These are phyloP conservation scores for Trametes sp. DNA, from an alignment of 1,284 basidiomycete species.

Conservation along the genomic window DNA sequence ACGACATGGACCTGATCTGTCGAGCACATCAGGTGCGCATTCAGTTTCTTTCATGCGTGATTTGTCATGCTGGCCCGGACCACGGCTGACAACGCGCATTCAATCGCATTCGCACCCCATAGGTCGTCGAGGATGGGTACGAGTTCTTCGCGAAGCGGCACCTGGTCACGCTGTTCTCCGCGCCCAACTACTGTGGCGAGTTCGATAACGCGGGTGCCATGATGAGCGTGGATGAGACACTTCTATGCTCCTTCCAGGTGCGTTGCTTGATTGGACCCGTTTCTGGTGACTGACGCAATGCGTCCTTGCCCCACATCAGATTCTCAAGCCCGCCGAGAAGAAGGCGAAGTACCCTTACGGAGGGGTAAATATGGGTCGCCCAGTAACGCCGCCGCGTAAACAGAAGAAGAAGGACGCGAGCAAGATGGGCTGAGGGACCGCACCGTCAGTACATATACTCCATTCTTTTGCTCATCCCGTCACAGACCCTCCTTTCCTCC, in stretches of 20 bases:
- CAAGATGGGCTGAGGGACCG: constrained; percentile 65
- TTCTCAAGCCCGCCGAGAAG: constrained; percentile 99
- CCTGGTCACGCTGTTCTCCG: constrained; percentile 96
- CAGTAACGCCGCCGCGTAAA: constrained; percentile 84
- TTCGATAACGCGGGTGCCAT: constrained; percentile 99
- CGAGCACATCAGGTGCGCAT: constrained; percentile 90
- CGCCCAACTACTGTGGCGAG: constrained; percentile 98
- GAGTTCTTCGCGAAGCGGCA: constrained; percentile 99
- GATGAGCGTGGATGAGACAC: constrained; percentile 99
- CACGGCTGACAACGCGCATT: constrained; percentile 7
- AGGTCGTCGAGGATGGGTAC: constrained; percentile 99
- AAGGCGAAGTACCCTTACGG: constrained; percentile 93
- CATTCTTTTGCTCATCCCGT: constrained; percentile 33
- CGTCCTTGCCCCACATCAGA: constrained; percentile 55
- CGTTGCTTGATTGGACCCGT: constrained; percentile 36
- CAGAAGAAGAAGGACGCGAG: constrained; percentile 83
- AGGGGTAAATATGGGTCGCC: constrained; percentile 80
- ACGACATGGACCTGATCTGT: constrained; percentile 99
- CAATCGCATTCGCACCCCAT: constrained; percentile 8
- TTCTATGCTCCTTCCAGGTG: constrained; percentile 98
- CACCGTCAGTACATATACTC: constrained; percentile 40
- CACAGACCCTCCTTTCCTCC: constrained; percentile 38
- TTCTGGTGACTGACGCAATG: neutral
- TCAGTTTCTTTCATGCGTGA: neutral
- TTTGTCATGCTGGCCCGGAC: neutral